These are phyloP conservation scores for Aspergillus saccharolyticus DNA, from an alignment of 495 filamentous ascomycete species.

Conservation along the genomic window DNA sequence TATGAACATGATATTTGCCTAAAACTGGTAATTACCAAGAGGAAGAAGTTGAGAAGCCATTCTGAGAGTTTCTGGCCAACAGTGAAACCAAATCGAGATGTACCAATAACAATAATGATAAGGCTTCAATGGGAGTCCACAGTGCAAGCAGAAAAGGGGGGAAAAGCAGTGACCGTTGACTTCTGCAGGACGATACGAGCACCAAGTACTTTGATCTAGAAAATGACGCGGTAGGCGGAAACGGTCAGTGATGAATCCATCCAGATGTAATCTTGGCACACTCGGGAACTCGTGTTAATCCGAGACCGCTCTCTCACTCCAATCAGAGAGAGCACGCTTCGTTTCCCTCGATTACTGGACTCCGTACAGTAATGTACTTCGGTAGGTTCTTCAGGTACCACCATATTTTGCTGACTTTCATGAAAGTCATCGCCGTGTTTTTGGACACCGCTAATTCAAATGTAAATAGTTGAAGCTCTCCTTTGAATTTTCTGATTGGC, in stretches of 20 bases:
- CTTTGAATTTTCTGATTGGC: neutral
- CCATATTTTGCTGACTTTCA: neutral
- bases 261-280: conserved; percentile 18
- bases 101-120: too few species aligned
- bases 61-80: neutral
- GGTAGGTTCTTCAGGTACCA: neutral
- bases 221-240: conserved; percentile 19
- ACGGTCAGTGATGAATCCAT: conserved; percentile 15
- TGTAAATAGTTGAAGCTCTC: neutral
- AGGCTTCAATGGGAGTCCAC: too few species aligned
- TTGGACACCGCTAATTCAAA: neutral
- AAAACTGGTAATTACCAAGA: conserved; percentile 48
- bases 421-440: too few species aligned
- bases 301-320: conserved; percentile 13
- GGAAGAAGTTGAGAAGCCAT: conserved; percentile 82
- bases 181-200: neutral
- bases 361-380: neutral
- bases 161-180: too few species aligned
- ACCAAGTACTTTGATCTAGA: conserved; percentile 18
- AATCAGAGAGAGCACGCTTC: conserved; percentile 12
- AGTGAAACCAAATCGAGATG: too few species aligned
- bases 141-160: too few species aligned
- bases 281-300: conserved; percentile 11
- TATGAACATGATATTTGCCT: conserved; percentile 3
- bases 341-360: too few species aligned